Evolutionary conservation across 768 basidiomycete genomes (phyloP).

Genomic region (Auriculariales sp.): DNA sequence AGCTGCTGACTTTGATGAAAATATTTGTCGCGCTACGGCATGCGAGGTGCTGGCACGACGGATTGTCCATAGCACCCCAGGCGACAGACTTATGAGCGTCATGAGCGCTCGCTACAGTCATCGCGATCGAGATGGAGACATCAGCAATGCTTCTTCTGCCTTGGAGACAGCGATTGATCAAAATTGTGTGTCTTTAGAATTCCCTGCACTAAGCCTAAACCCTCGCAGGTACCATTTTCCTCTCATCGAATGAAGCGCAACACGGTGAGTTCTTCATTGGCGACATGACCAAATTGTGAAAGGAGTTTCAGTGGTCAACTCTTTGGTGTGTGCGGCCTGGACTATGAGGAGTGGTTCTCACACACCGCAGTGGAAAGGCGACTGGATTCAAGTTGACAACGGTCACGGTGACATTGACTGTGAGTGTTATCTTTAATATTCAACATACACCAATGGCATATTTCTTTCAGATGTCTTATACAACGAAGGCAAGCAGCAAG

Average conservation of each 20-base stretch:
- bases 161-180: constrained; percentile 88
- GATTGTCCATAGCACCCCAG: constrained; percentile 57
- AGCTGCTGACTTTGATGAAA: constrained; percentile 76
- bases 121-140: constrained; percentile 58
- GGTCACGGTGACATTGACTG: constrained; percentile 68
- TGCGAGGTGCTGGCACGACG: constrained; percentile 76
- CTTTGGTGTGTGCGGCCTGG: constrained; percentile 31
- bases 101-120: constrained; percentile 72
- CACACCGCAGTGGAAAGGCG: too few species aligned
- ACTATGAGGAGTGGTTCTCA: too few species aligned
- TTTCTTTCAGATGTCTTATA: constrained; percentile 52
- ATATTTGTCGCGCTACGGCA: constrained; percentile 62
- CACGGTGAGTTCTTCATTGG: constrained; percentile 50
- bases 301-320: constrained; percentile 47
- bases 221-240: constrained; percentile 50
- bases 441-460: constrained; percentile 3
- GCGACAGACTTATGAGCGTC: constrained; percentile 48
- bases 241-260: constrained; percentile 77
- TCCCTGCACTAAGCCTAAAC: constrained; percentile 3
- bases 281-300: not conserved
- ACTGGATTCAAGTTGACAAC: constrained; percentile 65
- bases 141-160: constrained; percentile 58
- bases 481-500: constrained; percentile 31
- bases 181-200: constrained; percentile 44
- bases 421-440: constrained; percentile 17